phyloP scores from a whole-genome alignment of 176 grass and related monocot species.

The Oryza meyeriana region DNA sequence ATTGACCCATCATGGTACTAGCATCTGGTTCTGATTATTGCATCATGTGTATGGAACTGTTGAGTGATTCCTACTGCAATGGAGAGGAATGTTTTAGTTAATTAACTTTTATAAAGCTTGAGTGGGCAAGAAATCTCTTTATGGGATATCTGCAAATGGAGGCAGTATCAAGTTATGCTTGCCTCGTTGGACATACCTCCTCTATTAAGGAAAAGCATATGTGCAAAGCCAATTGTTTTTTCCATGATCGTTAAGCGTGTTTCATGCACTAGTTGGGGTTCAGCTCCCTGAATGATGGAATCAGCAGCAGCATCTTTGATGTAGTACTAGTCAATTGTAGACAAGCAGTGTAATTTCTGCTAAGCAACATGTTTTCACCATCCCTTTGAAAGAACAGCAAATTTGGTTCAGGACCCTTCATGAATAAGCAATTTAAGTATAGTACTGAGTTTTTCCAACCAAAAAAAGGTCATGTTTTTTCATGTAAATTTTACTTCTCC shows the following conservation, averaged over 20 bases:
- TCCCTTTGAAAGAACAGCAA: neutral
- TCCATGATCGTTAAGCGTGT: slow-evolving; percentile 26
- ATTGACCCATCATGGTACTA: neutral
- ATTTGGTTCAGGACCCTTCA: neutral
- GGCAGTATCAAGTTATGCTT: slow-evolving; percentile 32
- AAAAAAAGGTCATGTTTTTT: neutral
- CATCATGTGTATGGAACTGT: neutral
- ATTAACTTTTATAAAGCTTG: slow-evolving; percentile 4
- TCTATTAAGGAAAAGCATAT: slow-evolving; percentile 21
- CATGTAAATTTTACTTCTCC: neutral
- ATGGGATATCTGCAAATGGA: neutral
- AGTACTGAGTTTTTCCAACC: neutral
- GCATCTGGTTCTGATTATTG: neutral
- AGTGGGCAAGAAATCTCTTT: neutral
- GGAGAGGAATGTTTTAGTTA: slow-evolving; percentile 3
- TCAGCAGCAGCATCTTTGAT: neutral
- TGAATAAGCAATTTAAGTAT: neutral
- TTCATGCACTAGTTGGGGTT: slow-evolving; percentile 19
- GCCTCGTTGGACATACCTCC: slow-evolving; percentile 23
- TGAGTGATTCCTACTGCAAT: neutral
- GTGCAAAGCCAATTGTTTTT: slow-evolving; percentile 2
- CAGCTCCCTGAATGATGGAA: slow-evolving; percentile 13
- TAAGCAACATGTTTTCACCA: neutral
- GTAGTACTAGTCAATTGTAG: neutral
- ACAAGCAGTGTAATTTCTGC: neutral